phyloP scores from a whole-genome alignment of 75 land plant genomes.

The Ceratopteris richardii region DNA sequence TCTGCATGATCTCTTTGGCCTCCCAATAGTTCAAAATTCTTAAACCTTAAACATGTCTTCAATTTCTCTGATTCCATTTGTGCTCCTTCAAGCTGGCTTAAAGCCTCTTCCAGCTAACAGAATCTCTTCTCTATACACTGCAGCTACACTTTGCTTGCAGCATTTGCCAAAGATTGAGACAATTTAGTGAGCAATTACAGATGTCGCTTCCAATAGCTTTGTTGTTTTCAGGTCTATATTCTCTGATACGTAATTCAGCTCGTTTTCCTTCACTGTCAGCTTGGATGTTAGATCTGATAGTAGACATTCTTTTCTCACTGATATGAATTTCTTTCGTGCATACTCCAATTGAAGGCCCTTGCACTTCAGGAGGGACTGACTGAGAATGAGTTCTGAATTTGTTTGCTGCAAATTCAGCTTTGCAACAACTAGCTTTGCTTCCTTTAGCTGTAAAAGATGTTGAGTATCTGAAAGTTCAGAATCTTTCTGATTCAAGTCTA shows the following conservation, averaged over 20 bases:
- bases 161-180: conserved; percentile 46
- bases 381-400: conserved; percentile 47
- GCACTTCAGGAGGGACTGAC: conserved; percentile 38
- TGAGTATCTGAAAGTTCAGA: conserved; percentile 28
- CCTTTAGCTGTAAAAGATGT: conserved; percentile 51
- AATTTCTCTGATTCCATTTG: conserved; percentile 42
- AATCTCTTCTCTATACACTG: conserved; percentile 12
- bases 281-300: conserved; percentile 35
- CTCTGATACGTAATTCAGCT: conserved; percentile 24
- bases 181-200: conserved; percentile 49
- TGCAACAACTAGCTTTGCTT: conserved; percentile 56
- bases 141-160: conserved; percentile 22
- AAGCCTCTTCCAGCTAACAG: conserved; percentile 17
- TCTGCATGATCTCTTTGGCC: conserved; percentile 43
- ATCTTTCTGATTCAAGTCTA: conserved; percentile 47
- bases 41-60: conserved; percentile 36
- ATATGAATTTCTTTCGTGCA: conserved; percentile 39
- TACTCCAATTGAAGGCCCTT: conserved; percentile 47
- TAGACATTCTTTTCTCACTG: conserved; percentile 57
- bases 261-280: conserved; percentile 56
- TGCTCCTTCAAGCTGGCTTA: conserved; percentile 18
- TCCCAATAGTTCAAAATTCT: conserved; percentile 51
- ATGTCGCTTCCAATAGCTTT: conserved; percentile 52
- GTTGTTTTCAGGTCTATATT: conserved; percentile 37
- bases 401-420: conserved; percentile 63